Base-by-base conservation (phyloP, 1,284 basidiomycete species). In the Vanrija sp. region DNA sequence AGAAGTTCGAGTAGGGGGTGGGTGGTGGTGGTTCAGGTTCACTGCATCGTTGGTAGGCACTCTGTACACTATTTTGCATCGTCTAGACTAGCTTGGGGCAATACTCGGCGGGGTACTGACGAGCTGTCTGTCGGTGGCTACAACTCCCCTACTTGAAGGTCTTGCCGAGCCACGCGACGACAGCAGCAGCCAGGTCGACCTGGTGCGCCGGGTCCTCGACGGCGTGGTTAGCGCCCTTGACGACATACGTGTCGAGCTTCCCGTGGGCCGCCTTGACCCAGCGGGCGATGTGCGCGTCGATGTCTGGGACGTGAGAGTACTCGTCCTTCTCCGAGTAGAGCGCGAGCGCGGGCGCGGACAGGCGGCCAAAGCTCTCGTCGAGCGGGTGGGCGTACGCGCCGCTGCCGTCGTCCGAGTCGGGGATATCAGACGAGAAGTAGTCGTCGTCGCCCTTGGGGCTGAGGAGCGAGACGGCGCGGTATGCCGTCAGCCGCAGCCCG, bases 1-100 rank as follows among this genome's bases (percentile, higher is more conserved):
- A 92, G 78, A 81, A 83, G 46, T 93, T 93, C 75, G 83, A 69
- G 43, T 77, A 68, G 44, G 26, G 14, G 6, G 34, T 12, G 34
- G 34, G 40, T n/a, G 19, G 40, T 16, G 39, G n/a, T n/a, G n/a
- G n/a, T n/a, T n/a, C n/a, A n/a, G n/a, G n/a, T 19, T n/a, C n/a
- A 42, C n/a, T 42, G 40, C n/a, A 42, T 34, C 12, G 34, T 34
- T 34, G 4, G 10, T 34, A 12, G 34, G 34, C 34, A 34, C 9
- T 34, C 34, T 34, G 34, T 34, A 34, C 34, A 34, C 12, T 34
- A 34, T 34, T 34, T 12, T 34, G 34, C 34, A 34, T 34, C 34
- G 34, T 12, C 12, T 34, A 34, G 34, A 34, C 12, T 14, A 12
- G 34, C 4, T 34, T 6, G 34, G 34, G 28, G 28, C 28, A 28